Evolutionary conservation across 768 basidiomycete species (phyloP), one percentile per base, ranked within the genome.

Genomic region (Rhodocollybia butyracea): DNA sequence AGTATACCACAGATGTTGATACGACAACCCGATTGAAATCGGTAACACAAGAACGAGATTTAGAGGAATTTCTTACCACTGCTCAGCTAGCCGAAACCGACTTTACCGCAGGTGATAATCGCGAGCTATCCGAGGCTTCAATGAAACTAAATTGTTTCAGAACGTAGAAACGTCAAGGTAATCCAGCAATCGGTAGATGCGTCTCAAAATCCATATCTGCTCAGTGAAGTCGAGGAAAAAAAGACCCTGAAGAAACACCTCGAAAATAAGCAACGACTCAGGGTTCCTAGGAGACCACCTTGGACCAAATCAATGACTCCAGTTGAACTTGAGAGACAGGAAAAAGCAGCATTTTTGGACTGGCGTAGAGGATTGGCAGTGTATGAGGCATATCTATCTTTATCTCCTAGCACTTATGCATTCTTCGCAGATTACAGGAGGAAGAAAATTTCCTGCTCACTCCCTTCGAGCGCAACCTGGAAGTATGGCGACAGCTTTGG

Each of bases 401-500:
- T 12, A 31, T 51, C 24, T 3, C n/a, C 5, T 34, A 17, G 46
- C 0, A 22, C 29, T 15, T 46, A 51, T 47, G 59, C 27, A n/a
- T 42, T 30, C 36, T 46, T 41, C 46, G 29, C 55, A 97, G 94
- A 55, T 75, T 98, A 12, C 93, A 96, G 66, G 94, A 97, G 63
- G 77, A 81, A 58, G 89, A 96, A 54, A 82, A 84, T 38, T 82
- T 98, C 27, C 80, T 98, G n/a, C 76, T 98, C 1, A 96, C 95
- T 0, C 96, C 94, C 4, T 99, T 97, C 64, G 97, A 99, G 67
- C 88, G 94, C 46, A 99, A 98, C 66, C 73, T 99, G 30, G 95
- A 98, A 76, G 97, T 99, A 12, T 98, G 97, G 96, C 78, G 97
- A 40, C 97, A 99, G 65, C 80, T 99, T 7, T 99, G 97, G 97